These are phyloP conservation scores for Dalbergia oliveri DNA, from an alignment of 306 rosid species.

Conservation along the genomic window DNA sequence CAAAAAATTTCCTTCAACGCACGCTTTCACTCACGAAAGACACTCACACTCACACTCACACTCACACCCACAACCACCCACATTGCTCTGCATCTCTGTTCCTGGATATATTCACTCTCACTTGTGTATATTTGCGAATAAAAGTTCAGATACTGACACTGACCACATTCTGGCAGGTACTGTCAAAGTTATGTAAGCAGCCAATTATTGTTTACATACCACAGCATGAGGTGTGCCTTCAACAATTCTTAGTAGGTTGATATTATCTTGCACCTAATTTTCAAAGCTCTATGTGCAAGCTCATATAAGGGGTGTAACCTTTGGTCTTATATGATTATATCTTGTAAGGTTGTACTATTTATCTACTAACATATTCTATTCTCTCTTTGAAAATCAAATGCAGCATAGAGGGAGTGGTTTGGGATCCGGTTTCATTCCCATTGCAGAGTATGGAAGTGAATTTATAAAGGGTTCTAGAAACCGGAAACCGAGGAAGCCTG, in stretches of 20 bases:
- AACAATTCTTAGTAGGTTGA: background rate
- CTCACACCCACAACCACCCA: too few species aligned
- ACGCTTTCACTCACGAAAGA: too few species aligned
- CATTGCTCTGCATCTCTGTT: too few species aligned
- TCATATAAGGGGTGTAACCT: conserved; percentile 6
- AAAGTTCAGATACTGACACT: conserved; percentile 35
- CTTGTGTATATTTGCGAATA: too few species aligned
- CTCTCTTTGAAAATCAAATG: conserved; percentile 46
- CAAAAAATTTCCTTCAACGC: too few species aligned
- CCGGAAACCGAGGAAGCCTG: conserved; percentile 66
- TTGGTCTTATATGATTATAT: background rate
- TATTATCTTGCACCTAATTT: conserved; percentile 10
- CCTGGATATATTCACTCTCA: too few species aligned
- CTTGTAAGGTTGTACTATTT: conserved; percentile 9
- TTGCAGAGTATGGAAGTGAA: conserved; percentile 94
- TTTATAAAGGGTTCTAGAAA: conserved; percentile 60
- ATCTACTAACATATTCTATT: conserved; percentile 23
- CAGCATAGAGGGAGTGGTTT: conserved; percentile 77
- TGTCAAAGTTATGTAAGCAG: conserved; percentile 89
- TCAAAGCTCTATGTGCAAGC: background rate
- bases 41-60: too few species aligned
- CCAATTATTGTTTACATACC: conserved; percentile 89
- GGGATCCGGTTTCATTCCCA: conserved; percentile 85
- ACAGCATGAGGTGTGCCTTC: conserved; percentile 80
- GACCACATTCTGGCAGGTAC: conserved; percentile 68